phyloP scores from a whole-genome alignment of 2,329 filamentous ascomycete species.

The Furcasterigmium sp. region DNA sequence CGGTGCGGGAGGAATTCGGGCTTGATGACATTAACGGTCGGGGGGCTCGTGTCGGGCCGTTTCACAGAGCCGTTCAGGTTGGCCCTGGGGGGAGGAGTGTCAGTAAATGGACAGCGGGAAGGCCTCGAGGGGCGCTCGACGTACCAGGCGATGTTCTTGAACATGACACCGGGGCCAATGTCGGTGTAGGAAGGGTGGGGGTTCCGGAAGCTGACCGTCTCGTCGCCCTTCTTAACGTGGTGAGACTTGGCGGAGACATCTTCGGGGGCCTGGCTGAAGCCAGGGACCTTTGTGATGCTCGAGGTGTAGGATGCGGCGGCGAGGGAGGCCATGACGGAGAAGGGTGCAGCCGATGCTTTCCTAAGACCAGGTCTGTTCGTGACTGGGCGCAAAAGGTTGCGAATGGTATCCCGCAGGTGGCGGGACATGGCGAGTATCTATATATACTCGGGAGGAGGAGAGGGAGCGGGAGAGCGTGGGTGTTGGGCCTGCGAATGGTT shows the following conservation, averaged over 20 bases:
- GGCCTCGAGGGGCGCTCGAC: constrained; percentile 7
- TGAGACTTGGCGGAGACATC: constrained; percentile 41
- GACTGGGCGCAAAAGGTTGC: constrained; percentile 6
- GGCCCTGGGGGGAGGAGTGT: constrained; percentile 20
- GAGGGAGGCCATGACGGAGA: constrained; percentile 8
- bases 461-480: too few relatives aligned
- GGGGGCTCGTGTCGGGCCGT: constrained; percentile 56
- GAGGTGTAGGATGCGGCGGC: constrained; percentile 16
- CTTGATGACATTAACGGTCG: constrained; percentile 60
- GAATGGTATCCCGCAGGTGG: constrained; percentile 3
- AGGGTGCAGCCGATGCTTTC: constrained; percentile 7
- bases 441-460: too few relatives aligned
- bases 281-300: constrained; percentile 27
- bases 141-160: constrained; percentile 30
- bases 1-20: constrained; percentile 63
- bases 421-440: not conserved
- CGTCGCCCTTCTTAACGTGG: constrained; percentile 37
- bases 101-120: not conserved
- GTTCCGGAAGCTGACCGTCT: constrained; percentile 41
- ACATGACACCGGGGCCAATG: constrained; percentile 13
- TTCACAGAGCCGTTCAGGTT: constrained; percentile 33
- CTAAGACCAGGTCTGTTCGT: constrained; percentile 6
- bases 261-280: constrained; percentile 28
- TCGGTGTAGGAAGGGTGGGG: constrained; percentile 40
- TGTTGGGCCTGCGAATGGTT: too few relatives aligned